Conservation (phyloP, 305 asterid genomes). For the Fraxinus sp. region DNA sequence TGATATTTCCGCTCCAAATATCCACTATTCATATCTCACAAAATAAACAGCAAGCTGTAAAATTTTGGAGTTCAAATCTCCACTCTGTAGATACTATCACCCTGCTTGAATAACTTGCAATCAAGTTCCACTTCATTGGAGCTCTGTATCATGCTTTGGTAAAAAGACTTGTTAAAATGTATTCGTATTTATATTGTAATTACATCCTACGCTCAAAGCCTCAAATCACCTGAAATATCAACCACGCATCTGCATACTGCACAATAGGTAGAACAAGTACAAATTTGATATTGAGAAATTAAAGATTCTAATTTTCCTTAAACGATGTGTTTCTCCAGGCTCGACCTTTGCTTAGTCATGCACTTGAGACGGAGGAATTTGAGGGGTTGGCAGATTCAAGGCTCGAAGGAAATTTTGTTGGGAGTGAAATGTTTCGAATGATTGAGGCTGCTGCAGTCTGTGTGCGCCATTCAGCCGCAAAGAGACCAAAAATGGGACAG, state of each 20-base stretch:
- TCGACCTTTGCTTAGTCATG: constrained; percentile 70
- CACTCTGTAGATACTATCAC: not conserved
- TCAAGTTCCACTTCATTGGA: not conserved
- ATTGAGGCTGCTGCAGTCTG: constrained; percentile 91
- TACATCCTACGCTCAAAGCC: not conserved
- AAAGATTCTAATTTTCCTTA: not conserved
- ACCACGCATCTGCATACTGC: not conserved
- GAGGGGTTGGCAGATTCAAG: constrained; percentile 68
- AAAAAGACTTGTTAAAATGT: not conserved
- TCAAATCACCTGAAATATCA: not conserved
- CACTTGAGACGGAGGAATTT: constrained; percentile 60
- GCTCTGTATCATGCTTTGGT: not conserved
- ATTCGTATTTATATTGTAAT: not conserved
- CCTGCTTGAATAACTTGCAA: not conserved
- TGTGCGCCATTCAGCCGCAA: constrained; percentile 69
- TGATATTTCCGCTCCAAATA: not conserved
- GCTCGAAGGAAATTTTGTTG: constrained; percentile 52
- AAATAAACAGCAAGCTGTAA: not conserved
- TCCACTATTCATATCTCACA: not conserved
- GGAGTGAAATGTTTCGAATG: constrained; percentile 58
- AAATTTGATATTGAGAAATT: not conserved
- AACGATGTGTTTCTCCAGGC: constrained; percentile 49
- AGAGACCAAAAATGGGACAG: constrained; percentile 90
- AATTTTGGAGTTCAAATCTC: not conserved
- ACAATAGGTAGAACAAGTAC: not conserved